Evolutionary conservation across 768 basidiomycete genomes (phyloP).

Genomic region (Amanita rubescens): DNA sequence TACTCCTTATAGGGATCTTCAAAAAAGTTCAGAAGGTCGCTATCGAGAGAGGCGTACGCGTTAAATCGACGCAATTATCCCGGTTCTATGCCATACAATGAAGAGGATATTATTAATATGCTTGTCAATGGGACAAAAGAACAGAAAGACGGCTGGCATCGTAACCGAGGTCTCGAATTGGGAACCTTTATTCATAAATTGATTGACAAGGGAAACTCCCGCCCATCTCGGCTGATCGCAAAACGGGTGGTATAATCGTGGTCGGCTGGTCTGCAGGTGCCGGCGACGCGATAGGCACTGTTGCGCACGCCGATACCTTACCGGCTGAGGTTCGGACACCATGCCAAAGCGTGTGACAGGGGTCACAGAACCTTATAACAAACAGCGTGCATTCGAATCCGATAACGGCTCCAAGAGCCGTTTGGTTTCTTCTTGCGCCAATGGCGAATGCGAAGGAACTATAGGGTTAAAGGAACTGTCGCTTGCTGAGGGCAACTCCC

Average conservation of each 20-base stretch:
- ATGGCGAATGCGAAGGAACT: too few relatives aligned
- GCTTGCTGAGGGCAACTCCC: too few relatives aligned
- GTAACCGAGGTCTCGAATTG: background rate
- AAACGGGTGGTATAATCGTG: background rate
- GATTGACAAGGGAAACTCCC: background rate
- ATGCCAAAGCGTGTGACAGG: too few relatives aligned
- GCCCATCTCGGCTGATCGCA: background rate
- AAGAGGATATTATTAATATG: background rate
- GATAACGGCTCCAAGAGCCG: too few relatives aligned
- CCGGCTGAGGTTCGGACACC: background rate
- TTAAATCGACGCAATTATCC: slow-evolving; percentile 3
- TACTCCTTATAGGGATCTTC: slow-evolving; percentile 1
- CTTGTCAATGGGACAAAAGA: background rate
- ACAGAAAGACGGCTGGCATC: background rate
- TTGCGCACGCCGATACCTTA: background rate
- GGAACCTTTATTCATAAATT: background rate
- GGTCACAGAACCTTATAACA: too few relatives aligned
- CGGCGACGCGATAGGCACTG: background rate
- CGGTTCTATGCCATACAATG: background rate
- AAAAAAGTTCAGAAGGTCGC: too few relatives aligned
- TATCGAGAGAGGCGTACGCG: background rate
- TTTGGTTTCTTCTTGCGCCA: too few relatives aligned
- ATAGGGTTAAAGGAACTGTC: too few relatives aligned
- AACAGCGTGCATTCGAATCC: too few relatives aligned
- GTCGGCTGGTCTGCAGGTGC: slow-evolving; percentile 2